Percentiles rank a stretch among this genome's conserved stretches.
Evolutionary conservation across 2,329 filamentous ascomycete species (phyloP).

Genomic region (Trichoderma polysporum): DNA sequence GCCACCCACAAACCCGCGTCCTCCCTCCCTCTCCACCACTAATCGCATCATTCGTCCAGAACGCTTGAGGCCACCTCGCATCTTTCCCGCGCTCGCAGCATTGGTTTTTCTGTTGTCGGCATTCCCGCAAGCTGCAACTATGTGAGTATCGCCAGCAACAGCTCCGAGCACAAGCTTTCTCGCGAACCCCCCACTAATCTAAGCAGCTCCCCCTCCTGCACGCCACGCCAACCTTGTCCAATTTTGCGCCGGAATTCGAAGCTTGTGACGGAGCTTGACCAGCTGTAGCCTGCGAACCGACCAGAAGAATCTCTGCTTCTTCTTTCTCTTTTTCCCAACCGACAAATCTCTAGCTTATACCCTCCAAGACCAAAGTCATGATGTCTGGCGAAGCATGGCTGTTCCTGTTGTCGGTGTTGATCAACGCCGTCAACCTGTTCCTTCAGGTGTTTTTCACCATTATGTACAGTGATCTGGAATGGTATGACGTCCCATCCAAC

Average conservation of each 20-base stretch:
- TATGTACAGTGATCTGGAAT: conserved; percentile 99
- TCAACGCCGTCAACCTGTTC: conserved; percentile 99
- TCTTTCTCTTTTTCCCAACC: not conserved
- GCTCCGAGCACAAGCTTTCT: conserved; percentile 1
- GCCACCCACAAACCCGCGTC: conserved; percentile 5
- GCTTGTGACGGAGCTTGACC: conserved; percentile 21
- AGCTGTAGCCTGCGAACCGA: not conserved
- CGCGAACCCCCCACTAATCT: conserved; percentile 14
- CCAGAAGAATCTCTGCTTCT: not conserved
- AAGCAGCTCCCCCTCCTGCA: conserved; percentile 13
- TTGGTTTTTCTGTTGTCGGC: not conserved
- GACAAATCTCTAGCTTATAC: conserved; percentile 27
- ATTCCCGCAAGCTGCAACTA: not conserved
- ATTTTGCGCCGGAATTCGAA: conserved; percentile 7
- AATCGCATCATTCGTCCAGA: not conserved
- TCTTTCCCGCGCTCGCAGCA: conserved; percentile 6
- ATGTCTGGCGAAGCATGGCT: conserved; percentile 99
- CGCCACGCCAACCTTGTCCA: conserved; percentile 11
- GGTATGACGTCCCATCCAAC: conserved; percentile 57
- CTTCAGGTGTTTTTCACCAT: conserved; percentile 99
- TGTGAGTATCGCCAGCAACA: not conserved
- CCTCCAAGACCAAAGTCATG: conserved; percentile 29
- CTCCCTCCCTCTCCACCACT: conserved; percentile 5
- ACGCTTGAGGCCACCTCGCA: conserved; percentile 15
- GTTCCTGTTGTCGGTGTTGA: conserved; percentile 94